Conservation (phyloP, 164 flowering plant genomes). For the Hamamelis virginiana region DNA sequence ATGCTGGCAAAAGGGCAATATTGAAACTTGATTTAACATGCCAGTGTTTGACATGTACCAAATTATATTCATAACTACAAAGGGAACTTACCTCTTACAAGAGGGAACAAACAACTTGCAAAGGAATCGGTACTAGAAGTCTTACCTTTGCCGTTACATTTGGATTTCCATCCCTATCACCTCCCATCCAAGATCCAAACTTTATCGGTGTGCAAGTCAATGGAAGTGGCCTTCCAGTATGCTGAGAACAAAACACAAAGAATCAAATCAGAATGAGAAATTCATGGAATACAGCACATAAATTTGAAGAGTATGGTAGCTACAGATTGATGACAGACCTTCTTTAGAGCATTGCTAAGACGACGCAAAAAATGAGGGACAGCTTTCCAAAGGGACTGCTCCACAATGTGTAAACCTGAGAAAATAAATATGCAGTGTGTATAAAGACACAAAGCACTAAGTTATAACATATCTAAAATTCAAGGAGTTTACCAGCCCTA, state of each 20-base stretch:
- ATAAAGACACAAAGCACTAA: constrained; percentile 14
- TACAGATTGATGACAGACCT: constrained; percentile 34
- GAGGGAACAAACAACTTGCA: background rate
- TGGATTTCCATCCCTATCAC: constrained; percentile 99
- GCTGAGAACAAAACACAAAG: constrained; percentile 38
- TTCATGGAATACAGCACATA: background rate
- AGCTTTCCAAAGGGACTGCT: constrained; percentile 96
- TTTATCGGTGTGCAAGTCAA: constrained; percentile 86
- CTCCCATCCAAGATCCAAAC: constrained; percentile 99
- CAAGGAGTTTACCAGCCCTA: constrained; percentile 62
- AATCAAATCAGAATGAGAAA: constrained; percentile 9
- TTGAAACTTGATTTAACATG: too few species aligned
- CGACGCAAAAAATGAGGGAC: constrained; percentile 93
- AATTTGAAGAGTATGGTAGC: background rate
- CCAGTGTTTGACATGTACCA: too few species aligned
- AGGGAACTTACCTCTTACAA: background rate
- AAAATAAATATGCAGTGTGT: background rate
- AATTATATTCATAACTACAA: background rate
- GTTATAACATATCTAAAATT: constrained; percentile 4
- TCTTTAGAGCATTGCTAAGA: constrained; percentile 87
- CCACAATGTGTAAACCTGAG: constrained; percentile 84
- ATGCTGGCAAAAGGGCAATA: too few species aligned
- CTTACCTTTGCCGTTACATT: constrained; percentile 90
- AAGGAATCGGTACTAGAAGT: background rate
- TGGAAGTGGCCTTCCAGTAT: constrained; percentile 89